Evolutionary conservation across 139 green algal genomes (phyloP), one percentile per base, ranked within the genome.

Genomic region (Chlorella sp.): DNA sequence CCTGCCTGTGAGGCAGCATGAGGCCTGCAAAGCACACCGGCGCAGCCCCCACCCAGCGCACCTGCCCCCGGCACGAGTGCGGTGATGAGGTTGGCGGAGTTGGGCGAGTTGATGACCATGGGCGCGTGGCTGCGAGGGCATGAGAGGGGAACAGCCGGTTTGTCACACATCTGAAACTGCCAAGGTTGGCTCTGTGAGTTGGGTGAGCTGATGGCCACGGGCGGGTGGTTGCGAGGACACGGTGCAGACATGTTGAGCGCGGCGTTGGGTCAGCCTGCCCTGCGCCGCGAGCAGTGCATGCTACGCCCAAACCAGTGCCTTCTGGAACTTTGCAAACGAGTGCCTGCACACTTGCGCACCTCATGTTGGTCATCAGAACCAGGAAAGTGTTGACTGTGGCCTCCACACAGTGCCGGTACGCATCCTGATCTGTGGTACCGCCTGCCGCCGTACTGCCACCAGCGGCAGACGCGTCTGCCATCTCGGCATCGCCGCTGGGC

Each of bases 291-390:
- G n/a, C n/a, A n/a, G n/a, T n/a, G n/a, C n/a, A n/a, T n/a, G n/a
- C n/a, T n/a, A n/a, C n/a, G n/a, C n/a, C n/a, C n/a, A n/a, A n/a
- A n/a, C n/a, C n/a, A n/a, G n/a, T n/a, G n/a, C n/a, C n/a, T n/a
- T n/a, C n/a, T n/a, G n/a, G n/a, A n/a, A n/a, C n/a, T n/a, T n/a
- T n/a, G n/a, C n/a, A n/a, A n/a, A n/a, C n/a, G n/a, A n/a, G n/a
- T 1, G 17, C 69, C 24, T 9, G 28, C 43, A 16, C 26, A 17
- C 26, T 43, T 11, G 32, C 64, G n/a, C 56, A 81, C 81, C 68
- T 80, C 76, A 97, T 87, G 84, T 96, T 92, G 72, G 94, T 91
- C 65, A 93, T 92, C 2, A 95, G 80, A 54, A 72, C 84, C 44
- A 93, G 82, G 38, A 90, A 87, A 28, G 84, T 76, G 56, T 72